phyloP scores from a whole-genome alignment of 257 asterid genomes.

The Cynanchum wilfordii region DNA sequence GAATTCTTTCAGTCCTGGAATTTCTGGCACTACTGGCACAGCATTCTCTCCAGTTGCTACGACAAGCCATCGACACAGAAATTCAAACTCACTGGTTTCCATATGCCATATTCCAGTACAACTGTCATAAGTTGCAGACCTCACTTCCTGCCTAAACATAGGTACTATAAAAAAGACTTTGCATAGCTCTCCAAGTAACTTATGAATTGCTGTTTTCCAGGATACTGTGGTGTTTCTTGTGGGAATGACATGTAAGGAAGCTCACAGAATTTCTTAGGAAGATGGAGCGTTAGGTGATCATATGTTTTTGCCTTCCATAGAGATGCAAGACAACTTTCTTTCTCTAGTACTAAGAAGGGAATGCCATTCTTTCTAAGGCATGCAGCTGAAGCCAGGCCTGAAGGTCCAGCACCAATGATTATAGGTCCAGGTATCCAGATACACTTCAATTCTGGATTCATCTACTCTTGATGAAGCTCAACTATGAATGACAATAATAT shows the following conservation, averaged over 20 bases:
- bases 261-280: conserved; percentile 25
- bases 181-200: conserved; percentile 22
- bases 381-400: conserved; percentile 24
- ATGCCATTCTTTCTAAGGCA: conserved; percentile 20
- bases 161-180: conserved; percentile 15
- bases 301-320: conserved; percentile 19
- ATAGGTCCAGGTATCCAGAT: conserved; percentile 13
- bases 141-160: conserved; percentile 13
- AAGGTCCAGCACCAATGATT: conserved; percentile 23
- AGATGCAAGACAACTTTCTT: conserved; percentile 20
- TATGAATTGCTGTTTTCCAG: conserved; percentile 17
- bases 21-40: conserved; percentile 7
- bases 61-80: conserved; percentile 7
- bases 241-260: conserved; percentile 23
- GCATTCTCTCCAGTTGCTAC: conserved; percentile 20
- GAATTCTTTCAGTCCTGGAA: conserved; percentile 25
- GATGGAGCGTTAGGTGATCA: conserved; percentile 22
- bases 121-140: conserved; percentile 10
- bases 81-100: not conserved
- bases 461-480: not conserved
- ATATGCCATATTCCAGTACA: not conserved
- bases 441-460: conserved; percentile 10
- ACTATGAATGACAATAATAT: not conserved
- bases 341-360: conserved; percentile 14
- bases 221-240: conserved; percentile 15